Base-by-base conservation (phyloP, 768 basidiomycete species). In the Rhizopogon roseolus region DNA sequence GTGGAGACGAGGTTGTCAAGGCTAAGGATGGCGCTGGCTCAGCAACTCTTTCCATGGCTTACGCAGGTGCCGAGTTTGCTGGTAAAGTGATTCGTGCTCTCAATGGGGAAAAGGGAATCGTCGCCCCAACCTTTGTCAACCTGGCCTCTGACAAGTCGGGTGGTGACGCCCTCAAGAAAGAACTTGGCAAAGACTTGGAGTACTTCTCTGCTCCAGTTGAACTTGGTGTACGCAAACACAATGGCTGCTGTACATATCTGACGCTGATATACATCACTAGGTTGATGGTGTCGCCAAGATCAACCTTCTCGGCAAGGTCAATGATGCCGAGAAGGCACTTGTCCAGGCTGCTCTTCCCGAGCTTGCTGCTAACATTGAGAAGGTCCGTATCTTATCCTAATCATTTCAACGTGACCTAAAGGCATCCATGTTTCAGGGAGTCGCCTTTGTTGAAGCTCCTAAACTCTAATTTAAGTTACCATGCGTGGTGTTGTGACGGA, bases 1-100 rank as follows among this genome's bases (percentile, higher is more conserved):
- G 95, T 53, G 95, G 94, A 54, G 95, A 97, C 62, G 95, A 98
- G 74, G 95, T 98, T 65, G 96, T 98, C 68, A 90, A 97, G 75
- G 97, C 97, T 41, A 99, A 99, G 77, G 88, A 92, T 63, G 86
- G 86, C 54, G 70, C 78, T 49, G 97, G 97, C 42, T 94, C 92
- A 32, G 95, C 95, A 8, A 97, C 94, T n/a, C 82, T 96, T 54
- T 93, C 91, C 34, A 98, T 98, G 94, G 93, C 93, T 1, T 93
- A 88, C 62, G 91, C 96, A 49, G 96, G 94, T 54, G 90, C 90
- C 48, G 86, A 93, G 71, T 98, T 98, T 64, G 82, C 93, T 28
- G 70, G 70, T 60, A 90, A 92, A 66, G 74, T 98, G 64, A 77
- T 98, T 64, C 81, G 84, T 41, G 96, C 95, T 19, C 50, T 91